Evolutionary conservation across 352 stramenopile genomes (phyloP), one percentile per base, ranked within the genome.

Genomic region (Globisporangium middletonii): DNA sequence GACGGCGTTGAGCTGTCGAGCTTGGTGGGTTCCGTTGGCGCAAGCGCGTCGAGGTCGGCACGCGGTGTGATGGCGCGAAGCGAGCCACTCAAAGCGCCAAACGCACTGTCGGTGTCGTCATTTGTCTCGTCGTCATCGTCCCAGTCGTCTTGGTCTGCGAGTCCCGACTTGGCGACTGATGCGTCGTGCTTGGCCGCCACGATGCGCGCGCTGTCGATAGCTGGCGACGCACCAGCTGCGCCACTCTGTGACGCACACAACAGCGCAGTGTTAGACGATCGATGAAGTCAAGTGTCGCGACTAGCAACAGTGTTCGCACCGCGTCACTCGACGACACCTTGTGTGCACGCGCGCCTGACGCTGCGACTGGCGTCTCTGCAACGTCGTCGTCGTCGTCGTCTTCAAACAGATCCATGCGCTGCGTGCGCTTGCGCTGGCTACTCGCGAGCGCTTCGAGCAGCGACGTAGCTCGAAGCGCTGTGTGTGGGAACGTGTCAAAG

Each of bases 401-500:
- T 8, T 64, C 59, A 48, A 55, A 50, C 19, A 55, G 16, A 16
- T 8, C 16, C 7, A 53, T 50, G 13, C 37, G 33, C n/a, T 67
- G 44, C 5, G 41, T 19, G 3, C 15, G 46, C 4, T n/a, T n/a
- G 12, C 49, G 56, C 28, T 54, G 55, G 8, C 23, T 44, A 12
- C 60, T 54, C 35, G 62, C 62, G 23, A 84, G 47, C 23, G 74
- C 65, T 53, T 79, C 74, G 19, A 84, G 64, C 19, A 84, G 61
- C 19, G 74, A 84, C 7, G 60, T 62, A 6, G 55, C 0, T 7
- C 67, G 77, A 13, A 75, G 28, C 19, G 57, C 59, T 1, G 53
- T 54, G 18, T 19, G 60, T 8, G 75, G 69, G 54, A 79, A 76
- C 2, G 8, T 53, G 18, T 76, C 54, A 62, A 86, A 81, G 4